phyloP scores from a whole-genome alignment of 2,329 filamentous ascomycete species.

The Periconia digitata region DNA sequence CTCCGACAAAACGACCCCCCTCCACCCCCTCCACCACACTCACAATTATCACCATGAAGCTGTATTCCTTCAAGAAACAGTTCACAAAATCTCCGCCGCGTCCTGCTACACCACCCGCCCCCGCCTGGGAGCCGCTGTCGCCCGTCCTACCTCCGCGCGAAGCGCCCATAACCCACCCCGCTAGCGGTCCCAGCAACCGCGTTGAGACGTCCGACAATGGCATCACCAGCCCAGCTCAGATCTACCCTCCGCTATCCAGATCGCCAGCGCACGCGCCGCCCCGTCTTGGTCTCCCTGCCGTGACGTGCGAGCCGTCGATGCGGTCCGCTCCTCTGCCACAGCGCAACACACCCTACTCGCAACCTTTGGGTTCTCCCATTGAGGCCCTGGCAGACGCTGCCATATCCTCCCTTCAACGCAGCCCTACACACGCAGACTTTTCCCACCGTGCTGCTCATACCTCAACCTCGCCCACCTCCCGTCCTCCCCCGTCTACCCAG shows the following conservation, averaged over 20 bases:
- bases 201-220: slow-evolving; percentile 9
- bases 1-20: slow-evolving; percentile 22
- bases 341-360: slow-evolving; percentile 20
- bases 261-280: slow-evolving; percentile 12
- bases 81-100: slow-evolving; percentile 33
- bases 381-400: slow-evolving; percentile 49
- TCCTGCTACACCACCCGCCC: slow-evolving; percentile 34
- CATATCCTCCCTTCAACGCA: slow-evolving; percentile 37
- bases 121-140: slow-evolving; percentile 40
- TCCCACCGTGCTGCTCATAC: slow-evolving; percentile 25
- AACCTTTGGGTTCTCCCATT: slow-evolving; percentile 41
- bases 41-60: slow-evolving; percentile 29
- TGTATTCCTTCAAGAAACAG: slow-evolving; percentile 38
- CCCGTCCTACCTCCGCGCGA: slow-evolving; percentile 28
- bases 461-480: slow-evolving; percentile 17
- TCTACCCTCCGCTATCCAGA: slow-evolving; percentile 3
- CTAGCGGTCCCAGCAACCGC: slow-evolving; percentile 15
- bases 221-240: neutral
- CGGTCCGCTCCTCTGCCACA: slow-evolving; percentile 26
- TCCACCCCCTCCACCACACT: slow-evolving; percentile 16
- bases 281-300: slow-evolving; percentile 13
- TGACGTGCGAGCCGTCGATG: slow-evolving; percentile 17
- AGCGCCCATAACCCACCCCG: slow-evolving; percentile 23
- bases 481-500: slow-evolving; percentile 20
- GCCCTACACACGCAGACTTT: slow-evolving; percentile 29